Base-by-base conservation (phyloP, 2,329 filamentous ascomycete genomes). In the Beauveria scarabaeidicola region DNA sequence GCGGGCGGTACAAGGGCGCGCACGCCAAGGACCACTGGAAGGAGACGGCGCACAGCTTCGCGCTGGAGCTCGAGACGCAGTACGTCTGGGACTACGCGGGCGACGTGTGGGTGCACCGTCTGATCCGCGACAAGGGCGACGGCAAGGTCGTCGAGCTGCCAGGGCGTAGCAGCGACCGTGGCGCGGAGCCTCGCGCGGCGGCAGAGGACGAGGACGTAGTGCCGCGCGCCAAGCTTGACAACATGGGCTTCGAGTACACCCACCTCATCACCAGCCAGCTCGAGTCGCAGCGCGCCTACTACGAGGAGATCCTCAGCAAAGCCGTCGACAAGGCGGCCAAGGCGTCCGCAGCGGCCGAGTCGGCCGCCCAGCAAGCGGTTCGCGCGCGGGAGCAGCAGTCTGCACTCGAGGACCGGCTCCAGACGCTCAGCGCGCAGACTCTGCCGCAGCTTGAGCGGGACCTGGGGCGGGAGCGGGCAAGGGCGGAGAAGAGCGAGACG, bases 1-100 rank as follows among this genome's bases (percentile, higher is more conserved):
- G 94, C 69, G 94, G 94, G 1, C 85, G 94, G 32, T 99, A 99
- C 71, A 95, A 97, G 72, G 86, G 88, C 29, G 94, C 91, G 0
- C 92, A 97, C 68, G 92, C 93, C 38, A 96, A 96, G 71, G 88
- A 90, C 13, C 92, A 97, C 73, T 97, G 91, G 84, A 91, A 95
- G 73, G 83, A 90, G 59, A 95, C 90, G 3, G 85, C 86, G 4
- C 94, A 99, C 72, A 89, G 89, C 63, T 99, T 96, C 70, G 89
- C 91, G 27, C 89, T 99, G 71, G 94, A 99, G 70, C 84, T 97
- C 41, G 86, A 88, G 63, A 96, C 91, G 0, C 93, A 99, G 71
- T 88, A 96, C 66, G 92, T 99, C 1, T 99, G 94, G 94, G 94
- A 99, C 73, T 99, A 99, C 64, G 90, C 90, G 0, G 91, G 90